Base-by-base conservation (phyloP, 352 stramenopile species). In the Saprolegnia parasitica region DNA sequence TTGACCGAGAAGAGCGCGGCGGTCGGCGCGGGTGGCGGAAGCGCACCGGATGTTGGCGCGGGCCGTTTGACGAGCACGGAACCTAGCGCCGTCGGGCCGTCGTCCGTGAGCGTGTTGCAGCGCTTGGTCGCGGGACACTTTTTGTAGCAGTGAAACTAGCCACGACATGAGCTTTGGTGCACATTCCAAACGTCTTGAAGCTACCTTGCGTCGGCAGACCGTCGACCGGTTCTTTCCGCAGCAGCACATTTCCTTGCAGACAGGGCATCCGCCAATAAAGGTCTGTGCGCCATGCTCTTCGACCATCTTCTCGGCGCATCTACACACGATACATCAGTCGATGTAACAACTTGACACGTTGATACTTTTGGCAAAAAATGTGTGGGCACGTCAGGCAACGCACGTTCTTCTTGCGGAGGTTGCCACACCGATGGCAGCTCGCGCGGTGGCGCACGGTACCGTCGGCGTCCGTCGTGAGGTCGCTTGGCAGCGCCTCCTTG, bases 121-220 rank as follows among this genome's bases (percentile, higher is more conserved):
- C 83, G 77, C 71, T 94, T 94, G 20, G 86, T 94, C 21, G 82
- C 81, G 54, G 87, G 88, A 67, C 87, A 95, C 63, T 96, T 96
- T 73, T 96, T 96, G 76, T 96, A 96, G 75, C 87, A 96, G 68
- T 96, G 88, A 55, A 92, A 95, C 78, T 87, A 64, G 21, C 52
- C 40, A 10, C 68, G 46, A 46, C 72, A 76, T 23, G 45, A 42
- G 4, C 32, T 23, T 37, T 52, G 55, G 70, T 18, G 72, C 35
- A 71, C 0, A 50, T 5, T n/a, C 6, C 57, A 42, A 45, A 57
- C 47, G 40, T 55, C 49, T n/a, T 0, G 58, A 35, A 2, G 29
- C 29, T 60, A 86, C 79, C 77, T 89, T 91, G 65, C 80, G 84
- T 16, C 73, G 77, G 49, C 86, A 94, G 29, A 76, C 72, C 11